Percentiles rank a stretch among this genome's conserved stretches.
These are phyloP conservation scores for Collybia sordida DNA, from an alignment of 768 basidiomycete species.

Conservation along the genomic window DNA sequence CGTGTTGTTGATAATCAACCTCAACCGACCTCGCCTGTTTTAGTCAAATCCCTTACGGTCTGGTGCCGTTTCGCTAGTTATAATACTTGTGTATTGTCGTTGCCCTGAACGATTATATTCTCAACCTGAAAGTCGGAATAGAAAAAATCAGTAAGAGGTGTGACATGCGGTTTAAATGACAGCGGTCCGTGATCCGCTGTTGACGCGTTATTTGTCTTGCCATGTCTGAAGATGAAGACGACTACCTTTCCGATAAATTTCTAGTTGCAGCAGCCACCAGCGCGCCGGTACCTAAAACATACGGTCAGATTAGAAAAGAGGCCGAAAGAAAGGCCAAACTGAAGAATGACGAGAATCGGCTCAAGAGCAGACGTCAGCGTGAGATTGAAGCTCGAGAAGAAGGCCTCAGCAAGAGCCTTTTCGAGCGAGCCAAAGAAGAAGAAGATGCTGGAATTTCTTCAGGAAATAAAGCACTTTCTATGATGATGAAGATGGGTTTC, in stretches of 20 bases:
- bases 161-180: no score
- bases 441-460: conserved; percentile 48
- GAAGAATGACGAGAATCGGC: conserved; percentile 68
- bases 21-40: conserved; percentile 15
- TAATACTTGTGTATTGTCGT: conserved; percentile 24
- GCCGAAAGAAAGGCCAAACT: conserved; percentile 52
- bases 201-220: conserved; percentile 17
- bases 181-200: conserved; percentile 3
- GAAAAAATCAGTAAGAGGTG: not conserved
- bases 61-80: conserved; percentile 44
- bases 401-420: conserved; percentile 77
- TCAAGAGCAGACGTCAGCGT: conserved; percentile 63
- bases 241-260: conserved; percentile 90
- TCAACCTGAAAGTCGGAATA: not conserved
- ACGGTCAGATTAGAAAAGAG: conserved; percentile 69
- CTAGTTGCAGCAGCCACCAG: conserved; percentile 42
- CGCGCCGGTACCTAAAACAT: conserved; percentile 53
- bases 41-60: conserved; percentile 38
- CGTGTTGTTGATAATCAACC: conserved; percentile 9
- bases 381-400: conserved; percentile 78
- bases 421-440: conserved; percentile 72
- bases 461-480: conserved; percentile 76
- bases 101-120: conserved; percentile 8
- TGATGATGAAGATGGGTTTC: conserved; percentile 96
- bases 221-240: conserved; percentile 79